These are phyloP conservation scores for Hysterium pulicare DNA, from an alignment of 2,329 filamentous ascomycete species.

Conservation along the genomic window DNA sequence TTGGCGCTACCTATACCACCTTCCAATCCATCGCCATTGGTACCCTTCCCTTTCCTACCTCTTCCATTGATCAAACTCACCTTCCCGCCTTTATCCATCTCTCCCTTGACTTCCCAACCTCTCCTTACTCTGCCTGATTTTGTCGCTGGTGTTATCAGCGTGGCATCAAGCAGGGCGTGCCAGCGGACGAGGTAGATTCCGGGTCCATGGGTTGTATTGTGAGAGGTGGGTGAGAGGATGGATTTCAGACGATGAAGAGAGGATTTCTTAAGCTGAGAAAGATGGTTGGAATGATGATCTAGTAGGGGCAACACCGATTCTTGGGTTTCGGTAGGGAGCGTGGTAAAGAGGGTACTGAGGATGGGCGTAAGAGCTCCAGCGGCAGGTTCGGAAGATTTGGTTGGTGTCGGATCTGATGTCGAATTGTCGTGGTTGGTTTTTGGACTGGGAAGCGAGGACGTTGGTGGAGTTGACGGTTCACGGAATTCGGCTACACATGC, in stretches of 20 bases:
- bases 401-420: constrained; percentile 15
- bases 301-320: constrained; percentile 50
- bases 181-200: constrained; percentile 71
- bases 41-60: constrained; percentile 7
- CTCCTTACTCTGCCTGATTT: constrained; percentile 51
- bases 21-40: constrained; percentile 6
- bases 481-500: constrained; percentile 57
- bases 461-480: constrained; percentile 20
- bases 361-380: constrained; percentile 43
- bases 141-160: constrained; percentile 61
- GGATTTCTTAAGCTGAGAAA: constrained; percentile 52
- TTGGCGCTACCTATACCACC: constrained; percentile 6
- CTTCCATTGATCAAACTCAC: constrained; percentile 18
- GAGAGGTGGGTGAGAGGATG: constrained; percentile 46
- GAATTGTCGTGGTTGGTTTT: constrained; percentile 6
- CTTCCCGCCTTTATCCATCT: constrained; percentile 31
- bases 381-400: constrained; percentile 15
- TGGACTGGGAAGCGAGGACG: constrained; percentile 10
- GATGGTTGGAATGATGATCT: constrained; percentile 60
- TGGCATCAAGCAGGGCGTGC: constrained; percentile 69
- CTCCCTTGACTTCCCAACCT: constrained; percentile 37
- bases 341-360: constrained; percentile 42
- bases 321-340: constrained; percentile 49
- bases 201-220: constrained; percentile 55
- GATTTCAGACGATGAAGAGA: constrained; percentile 56